These are phyloP conservation scores for Populus deltoides DNA, from an alignment of 345 rosid genomes.

Conservation along the genomic window DNA sequence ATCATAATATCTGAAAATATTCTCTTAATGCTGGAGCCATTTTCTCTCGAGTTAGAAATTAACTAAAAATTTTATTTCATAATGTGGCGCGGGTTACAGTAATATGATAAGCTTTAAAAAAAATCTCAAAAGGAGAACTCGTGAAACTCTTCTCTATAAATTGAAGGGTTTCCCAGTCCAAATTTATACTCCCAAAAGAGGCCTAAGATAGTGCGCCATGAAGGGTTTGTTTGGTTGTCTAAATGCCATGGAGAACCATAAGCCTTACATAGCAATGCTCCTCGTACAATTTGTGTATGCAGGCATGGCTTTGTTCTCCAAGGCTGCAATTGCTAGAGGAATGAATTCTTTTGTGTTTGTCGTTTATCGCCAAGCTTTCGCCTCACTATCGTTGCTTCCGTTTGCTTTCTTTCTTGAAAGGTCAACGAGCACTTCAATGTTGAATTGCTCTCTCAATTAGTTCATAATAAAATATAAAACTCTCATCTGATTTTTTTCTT, in stretches of 20 bases:
- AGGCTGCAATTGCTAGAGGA: constrained; percentile 66
- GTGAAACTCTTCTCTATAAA: constrained; percentile 7
- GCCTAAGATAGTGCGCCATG: constrained; percentile 12
- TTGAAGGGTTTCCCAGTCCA: not conserved
- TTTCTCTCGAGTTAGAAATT: too few species aligned
- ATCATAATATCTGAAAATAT: too few species aligned
- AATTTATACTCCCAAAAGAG: not conserved
- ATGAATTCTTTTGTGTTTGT: constrained; percentile 78
- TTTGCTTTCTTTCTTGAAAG: constrained; percentile 74
- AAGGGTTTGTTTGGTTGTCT: constrained; percentile 18
- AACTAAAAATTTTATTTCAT: too few species aligned
- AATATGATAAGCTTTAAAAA: too few species aligned
- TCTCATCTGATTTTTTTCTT: not conserved
- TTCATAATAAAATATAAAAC: not conserved
- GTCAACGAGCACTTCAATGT: constrained; percentile 24
- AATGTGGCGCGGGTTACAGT: too few species aligned
- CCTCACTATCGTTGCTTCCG: constrained; percentile 61
- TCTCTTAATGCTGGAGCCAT: too few species aligned
- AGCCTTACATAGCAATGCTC: constrained; percentile 61
- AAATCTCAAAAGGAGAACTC: too few species aligned
- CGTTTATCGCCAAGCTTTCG: constrained; percentile 76
- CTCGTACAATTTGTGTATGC: constrained; percentile 61
- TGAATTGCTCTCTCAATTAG: not conserved
- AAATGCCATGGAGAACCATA: constrained; percentile 30
- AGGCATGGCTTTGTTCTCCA: constrained; percentile 80